Conservation (phyloP, 2,329 filamentous ascomycete genomes). For the Chaetomium sp. region DNA sequence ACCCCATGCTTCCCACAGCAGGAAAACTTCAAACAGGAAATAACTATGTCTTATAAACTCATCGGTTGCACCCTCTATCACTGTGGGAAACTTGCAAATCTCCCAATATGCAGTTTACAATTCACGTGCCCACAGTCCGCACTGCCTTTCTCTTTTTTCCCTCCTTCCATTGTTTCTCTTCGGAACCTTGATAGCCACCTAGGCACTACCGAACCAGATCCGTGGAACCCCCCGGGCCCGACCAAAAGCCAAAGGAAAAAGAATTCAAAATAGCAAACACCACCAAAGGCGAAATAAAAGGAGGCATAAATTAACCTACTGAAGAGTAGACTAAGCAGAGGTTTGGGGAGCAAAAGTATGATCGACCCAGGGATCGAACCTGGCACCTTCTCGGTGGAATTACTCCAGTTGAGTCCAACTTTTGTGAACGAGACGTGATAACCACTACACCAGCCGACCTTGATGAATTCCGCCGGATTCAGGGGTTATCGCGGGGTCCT, state of each 20-base stretch:
- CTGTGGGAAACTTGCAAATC: too few species aligned
- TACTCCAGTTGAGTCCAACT: constrained; percentile 7
- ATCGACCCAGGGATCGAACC: constrained; percentile 23
- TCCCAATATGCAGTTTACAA: too few species aligned
- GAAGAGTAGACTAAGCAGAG: not conserved
- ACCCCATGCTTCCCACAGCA: too few species aligned
- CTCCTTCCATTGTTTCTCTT: too few species aligned
- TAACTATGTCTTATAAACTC: too few species aligned
- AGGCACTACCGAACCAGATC: too few species aligned
- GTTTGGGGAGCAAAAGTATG: constrained; percentile 8
- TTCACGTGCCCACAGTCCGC: too few species aligned
- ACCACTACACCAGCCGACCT: constrained; percentile 22
- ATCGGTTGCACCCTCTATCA: too few species aligned
- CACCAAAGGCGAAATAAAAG: not conserved
- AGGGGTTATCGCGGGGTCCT: constrained; percentile 3
- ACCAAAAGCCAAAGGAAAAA: not conserved
- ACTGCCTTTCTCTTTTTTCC: too few species aligned
- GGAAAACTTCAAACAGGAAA: too few species aligned
- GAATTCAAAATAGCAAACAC: not conserved
- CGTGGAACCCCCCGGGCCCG: too few species aligned
- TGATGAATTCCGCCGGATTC: not conserved
- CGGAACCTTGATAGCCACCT: too few species aligned
- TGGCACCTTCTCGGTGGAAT: constrained; percentile 21
- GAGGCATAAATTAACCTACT: not conserved
- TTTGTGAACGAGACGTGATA: constrained; percentile 23